phyloP scores from a whole-genome alignment of 257 asterid genomes.

The Orobanche coerulescens region DNA sequence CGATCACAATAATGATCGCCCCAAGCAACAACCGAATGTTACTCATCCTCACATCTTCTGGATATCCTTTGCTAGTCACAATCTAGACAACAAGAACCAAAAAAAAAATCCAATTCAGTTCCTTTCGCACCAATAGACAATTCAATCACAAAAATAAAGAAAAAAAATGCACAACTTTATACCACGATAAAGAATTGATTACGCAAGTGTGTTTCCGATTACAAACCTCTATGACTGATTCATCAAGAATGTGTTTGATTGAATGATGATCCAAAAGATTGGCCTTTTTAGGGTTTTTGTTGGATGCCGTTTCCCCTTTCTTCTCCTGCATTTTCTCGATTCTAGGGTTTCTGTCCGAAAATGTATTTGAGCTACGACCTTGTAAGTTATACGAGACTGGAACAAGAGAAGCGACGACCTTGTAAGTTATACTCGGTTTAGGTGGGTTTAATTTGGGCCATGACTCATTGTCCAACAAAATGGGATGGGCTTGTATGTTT shows the following conservation, averaged over 20 bases:
- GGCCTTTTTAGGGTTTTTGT: slow-evolving; percentile 46
- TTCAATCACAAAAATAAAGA: background rate
- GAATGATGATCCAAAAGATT: slow-evolving; percentile 84
- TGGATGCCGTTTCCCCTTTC: slow-evolving; percentile 32
- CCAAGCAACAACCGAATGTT: slow-evolving; percentile 72
- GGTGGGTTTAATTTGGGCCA: slow-evolving; percentile 11
- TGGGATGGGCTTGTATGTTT: no score
- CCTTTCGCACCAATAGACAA: background rate
- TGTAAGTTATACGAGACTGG: slow-evolving; percentile 12
- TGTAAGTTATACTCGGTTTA: background rate
- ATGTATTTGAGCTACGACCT: slow-evolving; percentile 14
- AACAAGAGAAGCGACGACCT: slow-evolving; percentile 6
- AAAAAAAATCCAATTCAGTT: background rate
- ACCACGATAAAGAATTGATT: background rate
- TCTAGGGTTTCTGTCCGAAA: slow-evolving; percentile 40
- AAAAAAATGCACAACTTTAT: background rate
- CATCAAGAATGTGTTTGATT: slow-evolving; percentile 79
- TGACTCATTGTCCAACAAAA: background rate
- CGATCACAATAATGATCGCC: slow-evolving; percentile 50
- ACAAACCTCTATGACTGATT: slow-evolving; percentile 73
- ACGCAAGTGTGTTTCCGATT: background rate
- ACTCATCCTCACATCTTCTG: slow-evolving; percentile 81
- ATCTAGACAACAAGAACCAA: slow-evolving; percentile 33
- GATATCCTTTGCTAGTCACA: slow-evolving; percentile 79
- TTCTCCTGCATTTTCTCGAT: slow-evolving; percentile 24